Base-by-base conservation (phyloP, 2,329 filamentous ascomycete species). In the Grosmannia serpens region DNA sequence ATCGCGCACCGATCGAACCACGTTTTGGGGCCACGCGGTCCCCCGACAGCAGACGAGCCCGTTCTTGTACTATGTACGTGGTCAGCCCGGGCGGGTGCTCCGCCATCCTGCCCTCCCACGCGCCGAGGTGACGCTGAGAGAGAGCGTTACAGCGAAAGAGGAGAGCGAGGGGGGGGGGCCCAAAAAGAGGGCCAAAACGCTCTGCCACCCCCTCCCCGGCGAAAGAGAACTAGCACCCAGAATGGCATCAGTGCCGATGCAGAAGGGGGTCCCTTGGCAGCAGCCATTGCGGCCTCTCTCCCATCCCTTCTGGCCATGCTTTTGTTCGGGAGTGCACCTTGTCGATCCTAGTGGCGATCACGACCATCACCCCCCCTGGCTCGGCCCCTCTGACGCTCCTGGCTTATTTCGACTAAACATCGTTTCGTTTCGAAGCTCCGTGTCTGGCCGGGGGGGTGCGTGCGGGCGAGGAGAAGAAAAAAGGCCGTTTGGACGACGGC, bases 391-490 rank as follows among this genome's bases (percentile, higher is more conserved):
- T 22, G 38, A 27, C n/a, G 29, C 27, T 38, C 54, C 54, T 56
- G 22, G 44, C 9, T 56, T 29, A 50, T 56, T 56, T 51, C 29
- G 55, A 51, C 22, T 56, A 51, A n/a, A 1, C 52, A 27, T 26
- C 55, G 55, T 53, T 57, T 53, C 26, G 55, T 57, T 52, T 57
- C 47, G 55, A 31, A 24, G n/a, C 20, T 35, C 31, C 31, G 51
- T 26, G 44, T 47, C 44, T 47, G 44, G 44, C 11, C 27, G 20
- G 29, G 50, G 7, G 31, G 31, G 31, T 33, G 27, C 51, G 49
- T 31, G 27, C 17, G 27, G 11, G 13, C 13, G 9, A 51, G 31
- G 31, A 13, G 10, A 17, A 51, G 20, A 15, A 51, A 31, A 22
- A 20, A 2, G 27, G 11, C 15, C 5, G 24, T 17, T 31, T 29